phyloP scores from a whole-genome alignment of 768 basidiomycete species.

The Chlorophyllum brunneum region DNA sequence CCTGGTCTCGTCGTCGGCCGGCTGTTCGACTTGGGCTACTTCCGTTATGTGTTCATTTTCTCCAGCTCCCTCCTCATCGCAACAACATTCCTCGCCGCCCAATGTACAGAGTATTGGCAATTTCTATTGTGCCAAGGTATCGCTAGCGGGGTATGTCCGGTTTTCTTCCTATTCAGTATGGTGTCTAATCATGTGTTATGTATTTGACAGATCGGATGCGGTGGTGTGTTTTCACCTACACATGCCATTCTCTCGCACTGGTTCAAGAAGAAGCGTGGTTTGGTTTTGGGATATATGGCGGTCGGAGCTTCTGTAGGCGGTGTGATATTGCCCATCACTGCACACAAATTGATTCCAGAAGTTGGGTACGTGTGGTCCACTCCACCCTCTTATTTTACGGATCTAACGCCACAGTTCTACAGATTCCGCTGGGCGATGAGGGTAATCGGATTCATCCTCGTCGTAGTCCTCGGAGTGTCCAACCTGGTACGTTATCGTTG shows the following conservation, averaged over 20 bases:
- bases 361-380: no score
- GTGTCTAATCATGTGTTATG: slow-evolving; percentile 13
- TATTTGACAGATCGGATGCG: slow-evolving; percentile 18
- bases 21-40: slow-evolving; percentile 58
- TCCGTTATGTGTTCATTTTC: slow-evolving; percentile 43
- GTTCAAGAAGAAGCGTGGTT: slow-evolving; percentile 52
- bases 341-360: no score
- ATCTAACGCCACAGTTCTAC: no score
- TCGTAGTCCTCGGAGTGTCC: slow-evolving; percentile 45
- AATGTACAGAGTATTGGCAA: slow-evolving; percentile 64
- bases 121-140: slow-evolving; percentile 63
- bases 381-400: no score
- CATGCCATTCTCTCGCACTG: slow-evolving; percentile 58
- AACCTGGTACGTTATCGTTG: no score
- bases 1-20: slow-evolving; percentile 51
- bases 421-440: slow-evolving; percentile 79
- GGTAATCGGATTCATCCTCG: slow-evolving; percentile 59
- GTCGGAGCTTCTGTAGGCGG: slow-evolving; percentile 60
- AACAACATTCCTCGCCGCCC: slow-evolving; percentile 47
- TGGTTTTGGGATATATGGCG: slow-evolving; percentile 53
- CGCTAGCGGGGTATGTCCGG: slow-evolving; percentile 44
- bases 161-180: no score
- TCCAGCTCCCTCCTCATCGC: slow-evolving; percentile 41
- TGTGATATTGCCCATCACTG: slow-evolving; percentile 56
- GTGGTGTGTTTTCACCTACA: slow-evolving; percentile 58